Conservation (phyloP, 2,329 filamentous ascomycete genomes). For the Ophiostoma quercus region DNA sequence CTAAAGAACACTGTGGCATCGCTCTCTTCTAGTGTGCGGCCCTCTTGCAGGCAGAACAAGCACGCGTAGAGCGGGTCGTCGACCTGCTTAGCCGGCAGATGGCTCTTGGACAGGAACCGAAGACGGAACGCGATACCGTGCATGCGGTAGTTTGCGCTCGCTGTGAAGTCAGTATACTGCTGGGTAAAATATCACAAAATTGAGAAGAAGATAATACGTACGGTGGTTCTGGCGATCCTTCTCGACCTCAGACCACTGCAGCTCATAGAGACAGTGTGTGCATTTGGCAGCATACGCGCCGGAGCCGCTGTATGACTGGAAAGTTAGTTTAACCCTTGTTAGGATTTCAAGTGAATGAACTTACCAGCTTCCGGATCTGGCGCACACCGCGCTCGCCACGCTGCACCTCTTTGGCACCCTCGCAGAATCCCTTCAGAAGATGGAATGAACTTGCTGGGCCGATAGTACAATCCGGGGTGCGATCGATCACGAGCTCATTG, state of each 20-base stretch:
- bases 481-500: neutral
- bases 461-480: conserved; percentile 37
- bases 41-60: conserved; percentile 48
- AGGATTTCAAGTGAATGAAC: conserved; percentile 21
- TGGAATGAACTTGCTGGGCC: conserved; percentile 47
- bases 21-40: conserved; percentile 47
- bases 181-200: neutral
- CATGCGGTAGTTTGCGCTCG: conserved; percentile 45
- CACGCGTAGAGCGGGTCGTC: conserved; percentile 53
- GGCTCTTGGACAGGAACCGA: conserved; percentile 53
- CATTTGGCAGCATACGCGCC: conserved; percentile 47
- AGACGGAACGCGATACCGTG: conserved; percentile 47
- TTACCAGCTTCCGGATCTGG: conserved; percentile 46
- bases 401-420: conserved; percentile 48
- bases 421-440: conserved; percentile 50
- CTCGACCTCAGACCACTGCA: conserved; percentile 50
- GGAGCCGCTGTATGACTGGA: conserved; percentile 33
- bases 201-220: conserved; percentile 31
- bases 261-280: conserved; percentile 49
- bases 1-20: conserved; percentile 55
- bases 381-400: conserved; percentile 47
- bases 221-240: conserved; percentile 46
- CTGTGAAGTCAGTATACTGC: conserved; percentile 30
- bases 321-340: neutral
- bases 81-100: conserved; percentile 45